Evolutionary conservation across 495 filamentous ascomycete species (phyloP), one percentile per base, ranked within the genome.

Genomic region (Daldinia childiae): DNA sequence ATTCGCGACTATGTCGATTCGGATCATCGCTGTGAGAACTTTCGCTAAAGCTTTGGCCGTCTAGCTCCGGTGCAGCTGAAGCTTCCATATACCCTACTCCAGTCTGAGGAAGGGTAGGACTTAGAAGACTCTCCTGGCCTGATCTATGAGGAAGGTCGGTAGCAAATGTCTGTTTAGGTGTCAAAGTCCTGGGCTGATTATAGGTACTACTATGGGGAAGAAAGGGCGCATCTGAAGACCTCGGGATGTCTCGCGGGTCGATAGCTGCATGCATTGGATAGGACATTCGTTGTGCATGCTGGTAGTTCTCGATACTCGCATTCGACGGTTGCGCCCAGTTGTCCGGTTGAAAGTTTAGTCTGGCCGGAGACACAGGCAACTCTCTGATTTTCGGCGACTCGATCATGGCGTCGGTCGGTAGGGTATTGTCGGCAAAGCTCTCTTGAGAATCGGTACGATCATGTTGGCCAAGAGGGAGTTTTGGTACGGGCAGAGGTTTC

Each of bases 1-100:
- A 84, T 66, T 86, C 83, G 17, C 83, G 75, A 58, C 83, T 86
- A 57, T 82, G 81, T 27, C 83, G 76, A 57, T 83, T 80, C 27
- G 74, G 65, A 52, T 77, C 79, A 55, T 79, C 71, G 56, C 70
- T 73, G 17, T 66, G 75, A 29, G 75, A 66, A 34, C 71, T 68
- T 48, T 76, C 79, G 36, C 76, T 75, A 39, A 79, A 63, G 48
- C 79, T 82, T 55, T 74, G 27, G 34, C 75, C 66, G 27, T 81
- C 79, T 21, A 73, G 62, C 14, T 83, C 80, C 19, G 66, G 64
- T 6, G 54, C 56, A 54, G 26, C 67, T 58, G 60, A 65, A 48
- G 30, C 43, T 50, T 67, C 68, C 24, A 24, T 41, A 48, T 76
- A 72, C 2, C 65, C 68, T 36, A 38, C 30, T 55, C 74, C 71